phyloP scores from a whole-genome alignment of 345 rosid species.

The Angophora floribunda region DNA sequence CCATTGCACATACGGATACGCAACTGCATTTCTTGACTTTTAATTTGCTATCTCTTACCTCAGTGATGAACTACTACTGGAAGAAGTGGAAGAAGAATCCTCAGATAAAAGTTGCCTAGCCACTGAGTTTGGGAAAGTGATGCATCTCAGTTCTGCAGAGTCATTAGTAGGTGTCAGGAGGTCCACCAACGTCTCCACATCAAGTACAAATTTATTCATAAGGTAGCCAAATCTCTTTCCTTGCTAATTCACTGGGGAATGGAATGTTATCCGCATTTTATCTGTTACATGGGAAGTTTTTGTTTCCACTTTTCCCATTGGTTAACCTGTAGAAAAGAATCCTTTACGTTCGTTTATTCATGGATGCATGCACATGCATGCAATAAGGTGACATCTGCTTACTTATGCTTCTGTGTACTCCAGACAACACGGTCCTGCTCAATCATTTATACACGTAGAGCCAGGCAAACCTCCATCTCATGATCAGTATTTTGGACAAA shows the following conservation, averaged over 20 bases:
- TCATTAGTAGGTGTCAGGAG: slow-evolving; percentile 38
- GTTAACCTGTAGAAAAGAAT: background rate
- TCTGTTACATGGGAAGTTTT: background rate
- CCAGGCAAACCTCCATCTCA: slow-evolving; percentile 61
- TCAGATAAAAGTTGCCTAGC: slow-evolving; percentile 41
- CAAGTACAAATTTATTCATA: slow-evolving; percentile 31
- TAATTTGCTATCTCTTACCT: background rate
- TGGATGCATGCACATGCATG: background rate
- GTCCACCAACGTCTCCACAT: slow-evolving; percentile 27
- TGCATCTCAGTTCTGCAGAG: slow-evolving; percentile 67
- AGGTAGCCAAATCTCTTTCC: slow-evolving; percentile 41
- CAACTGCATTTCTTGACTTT: background rate
- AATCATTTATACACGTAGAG: slow-evolving; percentile 48
- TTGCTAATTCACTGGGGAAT: background rate
- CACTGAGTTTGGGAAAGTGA: slow-evolving; percentile 52
- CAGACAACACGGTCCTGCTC: slow-evolving; percentile 66
- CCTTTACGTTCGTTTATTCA: background rate
- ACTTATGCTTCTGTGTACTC: background rate
- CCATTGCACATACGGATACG: background rate
- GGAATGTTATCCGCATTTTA: background rate
- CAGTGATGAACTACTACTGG: slow-evolving; percentile 85
- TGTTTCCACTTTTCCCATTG: background rate
- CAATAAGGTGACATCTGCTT: background rate
- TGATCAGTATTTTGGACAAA: slow-evolving; percentile 52
- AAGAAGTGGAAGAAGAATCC: slow-evolving; percentile 94